Percentiles rank a stretch among this genome's conserved stretches.
Conservation (phyloP, 176 grass and related monocot species). For the Carex kokanica region DNA sequence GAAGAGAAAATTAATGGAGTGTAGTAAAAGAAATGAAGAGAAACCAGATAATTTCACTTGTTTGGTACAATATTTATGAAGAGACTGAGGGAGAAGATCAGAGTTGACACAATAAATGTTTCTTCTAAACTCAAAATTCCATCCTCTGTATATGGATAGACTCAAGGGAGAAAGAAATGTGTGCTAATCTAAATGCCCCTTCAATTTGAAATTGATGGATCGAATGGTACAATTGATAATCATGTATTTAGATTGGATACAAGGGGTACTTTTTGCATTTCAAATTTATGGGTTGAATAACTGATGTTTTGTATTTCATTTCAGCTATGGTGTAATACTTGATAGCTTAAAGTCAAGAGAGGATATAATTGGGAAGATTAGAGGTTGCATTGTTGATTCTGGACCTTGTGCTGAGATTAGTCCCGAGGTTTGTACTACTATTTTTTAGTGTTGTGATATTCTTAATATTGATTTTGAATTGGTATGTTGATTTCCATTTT, state of each 20-base stretch:
- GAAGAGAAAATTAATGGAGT: neutral
- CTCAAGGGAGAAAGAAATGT: neutral
- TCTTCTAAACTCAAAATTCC: neutral
- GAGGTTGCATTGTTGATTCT: conserved; percentile 88
- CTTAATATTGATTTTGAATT: neutral
- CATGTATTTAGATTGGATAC: no score
- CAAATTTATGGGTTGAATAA: neutral
- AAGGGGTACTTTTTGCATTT: neutral
- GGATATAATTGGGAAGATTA: conserved; percentile 82
- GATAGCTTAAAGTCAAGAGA: conserved; percentile 70
- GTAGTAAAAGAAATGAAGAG: neutral
- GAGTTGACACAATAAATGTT: neutral
- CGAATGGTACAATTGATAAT: no score
- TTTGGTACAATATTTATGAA: neutral
- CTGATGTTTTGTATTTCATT: conserved; percentile 25
- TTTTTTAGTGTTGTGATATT: neutral
- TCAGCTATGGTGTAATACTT: conserved; percentile 76
- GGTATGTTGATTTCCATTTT: neutral
- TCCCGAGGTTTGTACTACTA: conserved; percentile 58
- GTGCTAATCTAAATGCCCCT: neutral
- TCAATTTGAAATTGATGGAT: no score
- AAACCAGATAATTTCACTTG: neutral
- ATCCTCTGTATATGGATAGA: neutral
- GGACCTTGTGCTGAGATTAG: conserved; percentile 80
- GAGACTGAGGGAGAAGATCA: neutral